These are phyloP conservation scores for Leonotis leonurus DNA, from an alignment of 257 asterid species.

Conservation along the genomic window DNA sequence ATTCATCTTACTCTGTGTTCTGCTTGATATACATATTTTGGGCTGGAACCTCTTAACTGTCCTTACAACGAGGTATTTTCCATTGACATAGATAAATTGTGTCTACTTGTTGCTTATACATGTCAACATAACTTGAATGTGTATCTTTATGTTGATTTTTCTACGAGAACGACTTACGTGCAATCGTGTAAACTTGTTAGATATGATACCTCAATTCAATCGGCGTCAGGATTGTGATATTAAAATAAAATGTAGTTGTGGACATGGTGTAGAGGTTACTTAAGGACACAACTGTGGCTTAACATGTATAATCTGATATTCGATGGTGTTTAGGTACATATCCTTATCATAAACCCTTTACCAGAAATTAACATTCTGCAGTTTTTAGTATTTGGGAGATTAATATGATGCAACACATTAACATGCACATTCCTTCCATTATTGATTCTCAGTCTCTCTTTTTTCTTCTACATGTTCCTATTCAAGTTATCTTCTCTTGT, in stretches of 20 bases:
- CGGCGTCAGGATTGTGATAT: background rate
- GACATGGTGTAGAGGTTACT: background rate
- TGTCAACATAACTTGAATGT: background rate
- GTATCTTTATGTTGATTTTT: background rate
- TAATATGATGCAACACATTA: background rate
- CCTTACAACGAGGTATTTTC: background rate
- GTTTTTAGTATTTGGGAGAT: background rate
- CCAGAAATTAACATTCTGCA: background rate
- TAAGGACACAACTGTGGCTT: background rate
- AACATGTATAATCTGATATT: background rate
- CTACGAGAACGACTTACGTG: background rate
- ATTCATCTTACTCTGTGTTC: background rate
- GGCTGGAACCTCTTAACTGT: background rate
- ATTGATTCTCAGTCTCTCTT: too few species aligned
- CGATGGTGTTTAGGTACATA: constrained; percentile 1
- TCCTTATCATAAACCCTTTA: background rate
- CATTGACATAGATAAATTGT: background rate
- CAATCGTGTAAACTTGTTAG: background rate
- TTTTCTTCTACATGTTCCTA: too few species aligned
- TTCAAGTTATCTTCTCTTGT: too few species aligned
- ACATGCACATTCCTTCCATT: background rate
- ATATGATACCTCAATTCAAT: background rate
- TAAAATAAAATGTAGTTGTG: background rate
- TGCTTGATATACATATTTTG: background rate
- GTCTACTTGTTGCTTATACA: background rate